Percentiles rank a stretch among this genome's conserved stretches.
Evolutionary conservation across 805 yeast genomes (phyloP).

Genomic region (Nakazawaea anatomiae): DNA sequence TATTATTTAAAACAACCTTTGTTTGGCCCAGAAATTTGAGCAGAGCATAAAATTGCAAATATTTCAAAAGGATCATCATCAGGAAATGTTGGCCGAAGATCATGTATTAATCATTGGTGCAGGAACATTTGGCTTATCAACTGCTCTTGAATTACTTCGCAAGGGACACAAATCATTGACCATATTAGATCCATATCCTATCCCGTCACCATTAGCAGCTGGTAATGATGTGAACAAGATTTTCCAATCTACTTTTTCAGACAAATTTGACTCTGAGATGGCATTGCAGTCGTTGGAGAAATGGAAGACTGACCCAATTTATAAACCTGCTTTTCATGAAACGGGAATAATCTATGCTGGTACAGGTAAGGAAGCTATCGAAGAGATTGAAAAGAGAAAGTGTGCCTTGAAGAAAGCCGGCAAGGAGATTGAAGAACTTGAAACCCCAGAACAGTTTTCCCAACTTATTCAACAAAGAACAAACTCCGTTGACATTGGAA

Average conservation of each 20-base stretch:
- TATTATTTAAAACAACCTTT: too few species aligned
- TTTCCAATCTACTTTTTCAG: slow-evolving; percentile 24
- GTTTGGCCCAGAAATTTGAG: too few species aligned
- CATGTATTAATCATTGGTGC: slow-evolving; percentile 33
- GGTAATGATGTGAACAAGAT: slow-evolving; percentile 37
- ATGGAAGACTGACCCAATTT: slow-evolving; percentile 28
- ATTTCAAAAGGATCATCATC: too few species aligned
- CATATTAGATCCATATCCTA: slow-evolving; percentile 24
- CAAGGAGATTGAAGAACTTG: slow-evolving; percentile 10
- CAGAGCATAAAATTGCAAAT: too few species aligned
- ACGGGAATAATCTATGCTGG: slow-evolving; percentile 26
- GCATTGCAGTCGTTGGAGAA: slow-evolving; percentile 28
- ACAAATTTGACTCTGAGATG: slow-evolving; percentile 18
- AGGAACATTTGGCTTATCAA: slow-evolving; percentile 39
- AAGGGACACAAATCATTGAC: slow-evolving; percentile 26
- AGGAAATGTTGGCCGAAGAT: slow-evolving; percentile 2
- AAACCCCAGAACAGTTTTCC: slow-evolving; percentile 13
- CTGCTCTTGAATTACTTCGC: slow-evolving; percentile 29
- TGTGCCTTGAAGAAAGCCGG: not conserved
- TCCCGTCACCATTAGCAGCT: slow-evolving; percentile 33
- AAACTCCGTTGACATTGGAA: not conserved
- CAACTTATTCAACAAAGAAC: not conserved
- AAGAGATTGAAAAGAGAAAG: slow-evolving; percentile 10
- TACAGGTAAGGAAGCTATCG: slow-evolving; percentile 13
- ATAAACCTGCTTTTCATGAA: slow-evolving; percentile 24